Conservation (phyloP, 108 stramenopile genomes). For the Pseudonitzschia pungens region DNA sequence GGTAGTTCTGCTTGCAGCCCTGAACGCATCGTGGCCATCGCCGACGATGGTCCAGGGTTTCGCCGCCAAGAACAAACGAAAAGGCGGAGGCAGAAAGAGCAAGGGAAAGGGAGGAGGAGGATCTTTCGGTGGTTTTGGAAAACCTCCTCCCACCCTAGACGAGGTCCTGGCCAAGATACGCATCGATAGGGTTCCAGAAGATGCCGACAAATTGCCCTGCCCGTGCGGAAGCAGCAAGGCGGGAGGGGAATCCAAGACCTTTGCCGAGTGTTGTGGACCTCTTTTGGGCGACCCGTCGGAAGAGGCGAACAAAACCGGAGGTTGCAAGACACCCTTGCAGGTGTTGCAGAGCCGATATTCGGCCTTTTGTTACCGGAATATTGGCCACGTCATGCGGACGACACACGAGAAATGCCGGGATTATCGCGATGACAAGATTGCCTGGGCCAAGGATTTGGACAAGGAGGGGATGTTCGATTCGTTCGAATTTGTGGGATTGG, state of each 20-base stretch:
- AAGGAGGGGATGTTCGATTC: conserved; percentile 79
- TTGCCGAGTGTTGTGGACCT: conserved; percentile 60
- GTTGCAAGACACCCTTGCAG: conserved; percentile 33
- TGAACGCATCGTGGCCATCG: neutral
- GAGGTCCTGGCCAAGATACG: conserved; percentile 45
- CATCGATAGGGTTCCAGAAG: conserved; percentile 48
- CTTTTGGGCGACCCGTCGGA: conserved; percentile 25
- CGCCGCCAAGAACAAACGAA: conserved; percentile 20
- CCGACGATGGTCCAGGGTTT: neutral
- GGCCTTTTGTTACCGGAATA: conserved; percentile 60
- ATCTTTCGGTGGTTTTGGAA: conserved; percentile 60
- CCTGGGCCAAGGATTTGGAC: conserved; percentile 77
- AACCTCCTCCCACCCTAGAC: conserved; percentile 48
- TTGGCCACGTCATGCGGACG: conserved; percentile 62
- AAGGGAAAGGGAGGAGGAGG: conserved; percentile 2
- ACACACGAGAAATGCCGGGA: conserved; percentile 69
- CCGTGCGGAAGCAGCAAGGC: conserved; percentile 49
- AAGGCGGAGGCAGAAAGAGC: neutral
- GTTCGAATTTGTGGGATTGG: conserved; percentile 64
- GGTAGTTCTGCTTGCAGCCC: neutral
- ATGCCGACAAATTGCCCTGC: conserved; percentile 28
- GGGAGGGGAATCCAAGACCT: conserved; percentile 9
- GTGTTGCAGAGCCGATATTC: conserved; percentile 67
- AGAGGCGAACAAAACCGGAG: conserved; percentile 17
- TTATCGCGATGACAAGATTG: conserved; percentile 50